A percentile compares a stretch with the other conserved stretches of the same genome.
Conservation (phyloP, 441 rosid species). For the Jatropha multifida region DNA sequence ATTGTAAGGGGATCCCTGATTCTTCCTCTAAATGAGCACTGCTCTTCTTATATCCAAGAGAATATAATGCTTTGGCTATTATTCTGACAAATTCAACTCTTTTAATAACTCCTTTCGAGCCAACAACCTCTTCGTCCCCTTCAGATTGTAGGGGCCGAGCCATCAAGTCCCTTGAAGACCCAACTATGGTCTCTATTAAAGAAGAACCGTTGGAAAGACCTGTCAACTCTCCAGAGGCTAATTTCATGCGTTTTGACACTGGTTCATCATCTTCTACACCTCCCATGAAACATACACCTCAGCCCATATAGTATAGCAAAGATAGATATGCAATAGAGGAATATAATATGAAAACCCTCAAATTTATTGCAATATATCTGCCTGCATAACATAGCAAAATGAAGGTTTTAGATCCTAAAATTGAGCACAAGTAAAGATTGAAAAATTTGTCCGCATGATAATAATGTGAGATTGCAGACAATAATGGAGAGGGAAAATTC, state of each 20-base stretch:
- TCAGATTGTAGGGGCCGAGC: slow-evolving; percentile 57
- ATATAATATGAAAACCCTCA: slow-evolving; percentile 12
- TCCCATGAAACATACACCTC: slow-evolving; percentile 72
- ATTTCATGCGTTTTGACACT: slow-evolving; percentile 58
- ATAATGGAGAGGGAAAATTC: background rate
- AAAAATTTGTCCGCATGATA: background rate
- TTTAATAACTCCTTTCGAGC: slow-evolving; percentile 55
- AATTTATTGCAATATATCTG: slow-evolving; percentile 17
- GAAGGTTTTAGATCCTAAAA: slow-evolving; percentile 1
- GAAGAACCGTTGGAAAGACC: slow-evolving; percentile 48
- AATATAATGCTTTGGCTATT: slow-evolving; percentile 53
- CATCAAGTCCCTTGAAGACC: slow-evolving; percentile 49
- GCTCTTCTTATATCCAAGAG: slow-evolving; percentile 61
- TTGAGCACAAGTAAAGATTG: background rate
- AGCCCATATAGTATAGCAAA: slow-evolving; percentile 56
- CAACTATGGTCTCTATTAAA: slow-evolving; percentile 33
- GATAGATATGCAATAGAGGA: slow-evolving; percentile 15
- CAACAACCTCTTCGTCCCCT: slow-evolving; percentile 55
- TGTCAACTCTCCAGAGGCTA: slow-evolving; percentile 42
- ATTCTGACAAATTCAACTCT: slow-evolving; percentile 60
- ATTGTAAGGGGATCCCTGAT: slow-evolving; percentile 55
- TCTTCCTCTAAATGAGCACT: slow-evolving; percentile 66
- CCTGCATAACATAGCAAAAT: slow-evolving; percentile 36
- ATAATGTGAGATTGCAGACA: background rate
- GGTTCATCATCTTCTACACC: slow-evolving; percentile 73